A percentile compares a stretch with the other conserved stretches of the same genome.
phyloP scores from a whole-genome alignment of 202 grass and related monocot genomes.

The Schoenoplectus tabernaemontani region DNA sequence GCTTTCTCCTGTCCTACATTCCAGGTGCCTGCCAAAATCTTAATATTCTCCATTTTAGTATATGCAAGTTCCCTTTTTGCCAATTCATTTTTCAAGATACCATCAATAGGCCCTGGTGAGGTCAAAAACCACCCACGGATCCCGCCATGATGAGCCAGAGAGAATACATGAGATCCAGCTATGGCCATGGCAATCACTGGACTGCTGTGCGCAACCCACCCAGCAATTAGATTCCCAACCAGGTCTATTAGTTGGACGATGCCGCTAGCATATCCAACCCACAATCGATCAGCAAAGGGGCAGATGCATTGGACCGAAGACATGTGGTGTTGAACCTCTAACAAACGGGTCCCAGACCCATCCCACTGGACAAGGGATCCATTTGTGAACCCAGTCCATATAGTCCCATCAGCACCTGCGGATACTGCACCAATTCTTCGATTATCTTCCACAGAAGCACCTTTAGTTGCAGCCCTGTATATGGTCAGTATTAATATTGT shows the following conservation, averaged over 20 bases:
- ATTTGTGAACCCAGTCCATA: slow-evolving; percentile 91
- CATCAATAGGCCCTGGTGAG: slow-evolving; percentile 78
- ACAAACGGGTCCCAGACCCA: slow-evolving; percentile 60
- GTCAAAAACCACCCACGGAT: slow-evolving; percentile 82
- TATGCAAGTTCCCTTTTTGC: slow-evolving; percentile 67
- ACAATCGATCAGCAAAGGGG: slow-evolving; percentile 66
- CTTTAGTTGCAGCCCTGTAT: slow-evolving; percentile 73
- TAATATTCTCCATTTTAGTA: slow-evolving; percentile 87
- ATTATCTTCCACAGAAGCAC: slow-evolving; percentile 79
- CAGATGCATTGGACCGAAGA: slow-evolving; percentile 89
- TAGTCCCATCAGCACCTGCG: slow-evolving; percentile 53
- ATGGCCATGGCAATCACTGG: slow-evolving; percentile 88
- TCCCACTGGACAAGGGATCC: slow-evolving; percentile 85
- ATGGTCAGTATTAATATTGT: background rate
- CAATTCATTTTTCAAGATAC: slow-evolving; percentile 72
- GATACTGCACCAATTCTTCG: slow-evolving; percentile 72
- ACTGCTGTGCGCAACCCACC: slow-evolving; percentile 73
- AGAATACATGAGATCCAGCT: slow-evolving; percentile 62
- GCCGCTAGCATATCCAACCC: slow-evolving; percentile 84
- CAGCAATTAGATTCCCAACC: slow-evolving; percentile 70
- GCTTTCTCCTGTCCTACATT: slow-evolving; percentile 94
- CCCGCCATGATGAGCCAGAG: slow-evolving; percentile 78
- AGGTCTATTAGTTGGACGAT: slow-evolving; percentile 70
- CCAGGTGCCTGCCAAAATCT: slow-evolving; percentile 91
- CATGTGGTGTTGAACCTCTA: slow-evolving; percentile 69